These are phyloP conservation scores for Dactylellina haptotyla DNA, from an alignment of 2,329 filamentous ascomycete species.

Conservation along the genomic window DNA sequence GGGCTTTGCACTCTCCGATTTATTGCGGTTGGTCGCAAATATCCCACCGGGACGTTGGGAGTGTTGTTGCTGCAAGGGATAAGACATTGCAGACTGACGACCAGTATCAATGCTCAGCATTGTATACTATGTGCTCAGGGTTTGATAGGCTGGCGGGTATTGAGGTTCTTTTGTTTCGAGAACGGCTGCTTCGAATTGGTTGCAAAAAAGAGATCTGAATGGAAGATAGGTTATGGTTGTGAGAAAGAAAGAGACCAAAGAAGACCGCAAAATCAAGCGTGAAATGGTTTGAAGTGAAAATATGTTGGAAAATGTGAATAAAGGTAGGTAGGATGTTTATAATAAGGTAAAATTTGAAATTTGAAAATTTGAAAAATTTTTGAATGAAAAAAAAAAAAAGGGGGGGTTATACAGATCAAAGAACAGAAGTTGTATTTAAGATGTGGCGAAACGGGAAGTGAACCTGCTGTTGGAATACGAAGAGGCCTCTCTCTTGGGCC, in stretches of 20 bases:
- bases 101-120: conserved; percentile 55
- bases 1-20: conserved; percentile 19
- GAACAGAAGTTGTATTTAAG: background rate
- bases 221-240: background rate
- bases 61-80: conserved; percentile 36
- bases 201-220: no score
- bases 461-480: no score
- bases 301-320: background rate
- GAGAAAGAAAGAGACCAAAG: no score
- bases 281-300: conserved; percentile 19
- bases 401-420: background rate
- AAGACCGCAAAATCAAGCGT: no score
- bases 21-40: conserved; percentile 31
- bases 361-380: background rate
- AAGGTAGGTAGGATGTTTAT: background rate
- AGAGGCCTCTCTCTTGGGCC: no score
- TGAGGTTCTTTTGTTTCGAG: no score
- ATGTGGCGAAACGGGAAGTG: no score
- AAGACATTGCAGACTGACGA: conserved; percentile 44
- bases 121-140: conserved; percentile 37
- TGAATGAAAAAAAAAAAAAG: conserved; percentile 12
- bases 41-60: conserved; percentile 29
- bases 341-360: conserved; percentile 6
- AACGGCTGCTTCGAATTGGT: no score
- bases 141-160: background rate